Percentiles rank a stretch among this genome's conserved stretches.
phyloP scores from a whole-genome alignment of 106 monocot genomes.

The Dendrobium nobile region DNA sequence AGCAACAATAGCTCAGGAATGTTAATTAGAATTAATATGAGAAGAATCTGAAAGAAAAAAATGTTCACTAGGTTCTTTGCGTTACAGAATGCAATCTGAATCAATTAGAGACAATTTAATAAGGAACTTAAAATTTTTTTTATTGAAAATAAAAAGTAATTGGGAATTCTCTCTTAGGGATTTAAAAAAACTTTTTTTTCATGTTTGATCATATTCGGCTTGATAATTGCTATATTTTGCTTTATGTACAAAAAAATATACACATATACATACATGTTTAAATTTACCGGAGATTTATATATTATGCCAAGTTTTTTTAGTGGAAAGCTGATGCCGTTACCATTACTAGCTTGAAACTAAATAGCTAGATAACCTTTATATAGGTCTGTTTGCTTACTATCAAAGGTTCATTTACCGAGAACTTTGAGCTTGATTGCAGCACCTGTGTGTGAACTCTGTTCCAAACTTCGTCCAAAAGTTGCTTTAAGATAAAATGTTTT shows the following conservation, averaged over 20 bases:
- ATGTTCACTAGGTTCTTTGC: neutral
- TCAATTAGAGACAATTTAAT: neutral
- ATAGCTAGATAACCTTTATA: neutral
- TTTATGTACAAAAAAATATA: no score
- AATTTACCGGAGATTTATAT: neutral
- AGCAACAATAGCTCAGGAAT: neutral
- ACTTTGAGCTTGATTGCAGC: neutral
- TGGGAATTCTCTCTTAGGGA: no score
- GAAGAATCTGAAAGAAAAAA: neutral
- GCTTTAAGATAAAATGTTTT: neutral
- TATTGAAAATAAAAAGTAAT: no score
- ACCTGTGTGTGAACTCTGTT: neutral
- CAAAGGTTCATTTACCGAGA: neutral
- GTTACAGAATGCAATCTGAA: neutral
- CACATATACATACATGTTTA: neutral
- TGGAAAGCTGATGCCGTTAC: neutral
- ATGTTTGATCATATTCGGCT: no score
- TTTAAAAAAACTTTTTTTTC: no score
- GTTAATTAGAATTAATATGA: neutral
- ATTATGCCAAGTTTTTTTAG: neutral
- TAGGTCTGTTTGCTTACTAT: neutral
- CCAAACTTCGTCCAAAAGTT: neutral
- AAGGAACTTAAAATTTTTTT: no score
- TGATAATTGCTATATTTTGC: no score
- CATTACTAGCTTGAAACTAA: neutral